Evolutionary conservation across 2,329 filamentous ascomycete genomes (phyloP).

Genomic region (Fusarium armeniacum): DNA sequence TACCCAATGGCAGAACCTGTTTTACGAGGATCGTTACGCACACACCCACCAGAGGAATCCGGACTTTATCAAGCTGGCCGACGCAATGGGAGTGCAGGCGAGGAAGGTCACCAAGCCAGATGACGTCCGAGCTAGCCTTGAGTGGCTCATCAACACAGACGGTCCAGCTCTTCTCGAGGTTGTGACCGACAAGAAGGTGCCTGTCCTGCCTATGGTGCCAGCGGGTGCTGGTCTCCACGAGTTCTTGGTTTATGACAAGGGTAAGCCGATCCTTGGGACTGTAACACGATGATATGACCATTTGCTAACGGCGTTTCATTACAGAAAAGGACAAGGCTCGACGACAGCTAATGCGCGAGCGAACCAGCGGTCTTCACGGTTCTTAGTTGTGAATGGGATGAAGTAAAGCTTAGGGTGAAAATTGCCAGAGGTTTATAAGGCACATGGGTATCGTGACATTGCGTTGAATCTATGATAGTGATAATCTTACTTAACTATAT

Average conservation of each 20-base stretch:
- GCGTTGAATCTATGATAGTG: neutral
- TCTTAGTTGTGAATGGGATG: neutral
- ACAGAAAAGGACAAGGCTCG: slow-evolving; percentile 73
- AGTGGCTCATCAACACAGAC: slow-evolving; percentile 90
- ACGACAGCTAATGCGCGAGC: slow-evolving; percentile 75
- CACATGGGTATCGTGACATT: neutral
- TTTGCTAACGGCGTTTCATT: neutral
- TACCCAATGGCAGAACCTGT: slow-evolving; percentile 97
- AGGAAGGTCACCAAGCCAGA: slow-evolving; percentile 69
- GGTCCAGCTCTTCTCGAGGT: slow-evolving; percentile 96
- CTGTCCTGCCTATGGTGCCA: slow-evolving; percentile 98
- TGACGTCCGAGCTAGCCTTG: slow-evolving; percentile 81
- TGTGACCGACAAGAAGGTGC: slow-evolving; percentile 90
- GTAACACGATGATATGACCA: neutral
- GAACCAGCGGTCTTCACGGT: slow-evolving; percentile 67
- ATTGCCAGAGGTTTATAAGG: neutral
- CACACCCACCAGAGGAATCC: slow-evolving; percentile 96
- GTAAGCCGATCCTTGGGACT: slow-evolving; percentile 61
- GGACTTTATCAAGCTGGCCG: slow-evolving; percentile 93
- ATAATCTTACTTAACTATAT: neutral
- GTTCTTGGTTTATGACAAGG: slow-evolving; percentile 71
- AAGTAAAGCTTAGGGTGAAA: neutral
- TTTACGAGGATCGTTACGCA: slow-evolving; percentile 93
- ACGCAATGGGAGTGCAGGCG: neutral
- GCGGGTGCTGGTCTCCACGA: slow-evolving; percentile 89